Base-by-base conservation (phyloP, 345 rosid genomes). In the Hevea brasiliensis region DNA sequence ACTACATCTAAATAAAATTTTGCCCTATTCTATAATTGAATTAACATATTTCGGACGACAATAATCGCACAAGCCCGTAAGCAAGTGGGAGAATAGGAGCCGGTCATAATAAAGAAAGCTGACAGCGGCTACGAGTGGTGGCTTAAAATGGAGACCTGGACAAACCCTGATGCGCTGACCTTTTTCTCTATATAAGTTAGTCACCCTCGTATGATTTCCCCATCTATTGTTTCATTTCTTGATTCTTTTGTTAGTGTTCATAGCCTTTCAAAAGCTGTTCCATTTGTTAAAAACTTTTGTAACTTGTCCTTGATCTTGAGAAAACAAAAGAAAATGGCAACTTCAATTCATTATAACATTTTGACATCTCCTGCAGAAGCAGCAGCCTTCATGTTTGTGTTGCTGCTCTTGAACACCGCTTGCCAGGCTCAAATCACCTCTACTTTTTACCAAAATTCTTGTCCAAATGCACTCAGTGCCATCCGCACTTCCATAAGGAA, bases 381-480 rank as follows among this genome's bases (percentile, higher is more conserved):
- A 18, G 42, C 24, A 21, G 44, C n/a, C 20, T 7, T 62, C n/a
- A 0, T 65, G 2, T 64, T 56, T 0, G 4, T 29, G 12, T 18
- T 73, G 57, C 8, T 57, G 40, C 4, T 50, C 0, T 23, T 48
- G 50, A 67, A 32, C 61, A 59, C 40, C 0, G 67, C 58, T 8
- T 67, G 72, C 53, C 48, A 74, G 1, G 54, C 68, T 7, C 59
- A 68, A 6, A 68, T 75, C 4, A 51, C 53, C 26, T 51, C 78
- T n/a, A 11, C 67, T 15, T 51, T 23, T 53, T 68, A 75, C 21
- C 10, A 18, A 0, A 61, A 7, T 21, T 68, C 73, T 3, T 75
- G 78, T 75, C 73, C 78, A 0, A 75, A 61, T 11, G 73, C 78
- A 3, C 62, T 47, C 42, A 32, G 29, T 17, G 24, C 78, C 4